Base-by-base conservation (phyloP, 176 grass and related monocot genomes). In the Miscanthus lutarioriparius region DNA sequence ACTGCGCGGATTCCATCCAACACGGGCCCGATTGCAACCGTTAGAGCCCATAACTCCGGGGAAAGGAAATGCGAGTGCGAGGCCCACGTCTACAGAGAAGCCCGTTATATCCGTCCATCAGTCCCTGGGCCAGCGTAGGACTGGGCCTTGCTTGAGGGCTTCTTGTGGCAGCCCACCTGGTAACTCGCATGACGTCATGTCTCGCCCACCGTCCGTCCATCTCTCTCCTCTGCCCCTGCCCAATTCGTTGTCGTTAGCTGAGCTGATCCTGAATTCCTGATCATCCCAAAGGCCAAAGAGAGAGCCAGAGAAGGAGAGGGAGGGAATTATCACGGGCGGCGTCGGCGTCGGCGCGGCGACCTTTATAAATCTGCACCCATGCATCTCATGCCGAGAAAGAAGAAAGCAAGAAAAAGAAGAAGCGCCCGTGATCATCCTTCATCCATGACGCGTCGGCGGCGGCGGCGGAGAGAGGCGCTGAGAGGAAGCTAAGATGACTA, bases 261-360 rank as follows among this genome's bases (percentile, higher is more conserved):
- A 51, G 16, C 51, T 56, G 19, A 54, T 8, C 17, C 48, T 51
- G 48, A 51, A 54, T 51, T 8, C 49, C 49, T 53, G 49, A 53
- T 20, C 17, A 53, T 53, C 22, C 22, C 8, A 11, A 1, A 51
- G 48, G 48, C 47, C 1, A 48, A 5, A 48, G 14, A 47, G 47
- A 16, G 37, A 40, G 40, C 8, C 8, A 11, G 10, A 43, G 40
- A 2, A 11, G 36, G 23, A 6, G 10, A 14, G 13, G 13, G 26
- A 64, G 26, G 33, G 59, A 41, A 44, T 70, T 75, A 69, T 89
- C 83, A 77, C 72, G 87, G 79, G 43, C 54, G 65, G 39, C 28
- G 10, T 14, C 47, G 47, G 17, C 49, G 17, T 14, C 10, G 62
- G 82, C 72, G 58, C 48, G 63, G 63, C 35, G 30, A 72, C 61